Percentiles rank a stretch among this genome's conserved stretches.
Evolutionary conservation across 257 asterid genomes (phyloP).

Genomic region (Petunia axillaris): DNA sequence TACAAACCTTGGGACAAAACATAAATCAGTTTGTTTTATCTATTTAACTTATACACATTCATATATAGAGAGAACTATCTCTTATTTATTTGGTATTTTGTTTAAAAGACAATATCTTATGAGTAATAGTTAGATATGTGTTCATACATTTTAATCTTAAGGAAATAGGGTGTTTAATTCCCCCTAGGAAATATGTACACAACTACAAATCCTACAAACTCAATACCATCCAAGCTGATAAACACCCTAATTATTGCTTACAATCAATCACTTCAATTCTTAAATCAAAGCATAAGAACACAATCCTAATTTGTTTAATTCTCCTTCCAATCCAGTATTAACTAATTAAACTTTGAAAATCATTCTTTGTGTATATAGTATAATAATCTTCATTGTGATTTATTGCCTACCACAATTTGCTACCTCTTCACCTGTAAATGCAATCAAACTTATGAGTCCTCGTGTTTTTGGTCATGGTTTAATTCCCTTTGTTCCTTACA

Average conservation of each 20-base stretch:
- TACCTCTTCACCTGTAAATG: neutral
- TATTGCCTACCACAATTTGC: neutral
- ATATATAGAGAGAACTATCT: too few relatives aligned
- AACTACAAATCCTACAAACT: too few relatives aligned
- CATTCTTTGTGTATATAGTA: neutral
- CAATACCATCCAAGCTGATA: too few relatives aligned
- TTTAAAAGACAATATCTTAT: too few relatives aligned
- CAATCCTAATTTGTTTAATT: neutral
- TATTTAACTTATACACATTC: too few relatives aligned
- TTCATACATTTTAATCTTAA: too few relatives aligned
- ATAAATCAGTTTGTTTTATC: too few relatives aligned
- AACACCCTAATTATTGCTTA: neutral
- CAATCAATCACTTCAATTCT: neutral
- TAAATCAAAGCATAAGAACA: neutral
- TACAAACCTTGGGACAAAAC: too few relatives aligned
- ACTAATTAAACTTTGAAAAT: neutral
- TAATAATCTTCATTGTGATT: neutral
- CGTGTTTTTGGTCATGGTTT: slow-evolving; percentile 90
- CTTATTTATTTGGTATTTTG: too few relatives aligned
- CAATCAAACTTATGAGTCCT: slow-evolving; percentile 40
- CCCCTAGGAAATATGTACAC: too few relatives aligned
- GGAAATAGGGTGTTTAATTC: too few relatives aligned
- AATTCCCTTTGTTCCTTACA: slow-evolving; percentile 85
- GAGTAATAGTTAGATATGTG: too few relatives aligned
- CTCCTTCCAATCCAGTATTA: neutral